phyloP scores from a whole-genome alignment of 2,329 filamentous ascomycete species.

The Trichoderma asperellum region DNA sequence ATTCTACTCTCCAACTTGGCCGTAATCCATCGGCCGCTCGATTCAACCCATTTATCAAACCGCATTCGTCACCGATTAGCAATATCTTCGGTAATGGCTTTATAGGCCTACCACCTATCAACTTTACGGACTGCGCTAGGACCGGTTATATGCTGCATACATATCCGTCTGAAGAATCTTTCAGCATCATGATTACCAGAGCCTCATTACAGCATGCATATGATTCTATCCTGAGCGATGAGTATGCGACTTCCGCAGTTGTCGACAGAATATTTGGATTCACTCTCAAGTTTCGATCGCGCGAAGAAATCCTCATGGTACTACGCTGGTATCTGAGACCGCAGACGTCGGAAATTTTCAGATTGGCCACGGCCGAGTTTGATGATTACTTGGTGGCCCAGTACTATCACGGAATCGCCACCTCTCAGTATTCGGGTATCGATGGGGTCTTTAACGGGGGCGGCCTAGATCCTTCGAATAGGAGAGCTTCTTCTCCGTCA shows the following conservation, averaged over 20 bases:
- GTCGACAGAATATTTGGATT: slow-evolving; percentile 21
- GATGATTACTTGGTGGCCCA: slow-evolving; percentile 19
- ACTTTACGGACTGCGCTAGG: background rate
- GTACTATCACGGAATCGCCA: slow-evolving; percentile 17
- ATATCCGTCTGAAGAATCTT: slow-evolving; percentile 9
- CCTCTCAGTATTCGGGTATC: slow-evolving; percentile 1
- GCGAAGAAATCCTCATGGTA: slow-evolving; percentile 16
- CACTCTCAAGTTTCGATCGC: slow-evolving; percentile 12
- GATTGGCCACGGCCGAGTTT: slow-evolving; percentile 17
- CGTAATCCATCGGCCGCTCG: background rate
- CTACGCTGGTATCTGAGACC: slow-evolving; percentile 20
- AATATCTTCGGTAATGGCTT: slow-evolving; percentile 18
- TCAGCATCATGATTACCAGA: slow-evolving; percentile 13
- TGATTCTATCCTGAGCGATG: slow-evolving; percentile 12
- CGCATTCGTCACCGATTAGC: background rate
- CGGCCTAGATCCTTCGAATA: background rate
- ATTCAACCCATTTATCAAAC: background rate
- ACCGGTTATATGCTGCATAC: background rate
- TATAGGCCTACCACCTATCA: slow-evolving; percentile 7
- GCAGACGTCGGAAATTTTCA: background rate
- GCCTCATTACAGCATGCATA: slow-evolving; percentile 6
- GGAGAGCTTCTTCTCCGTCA: background rate
- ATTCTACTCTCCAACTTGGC: background rate
- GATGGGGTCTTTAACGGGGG: slow-evolving; percentile 2
- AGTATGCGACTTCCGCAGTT: background rate